Base-by-base conservation (phyloP, 2,329 filamentous ascomycete genomes). In the Xylariaceae sp. region DNA sequence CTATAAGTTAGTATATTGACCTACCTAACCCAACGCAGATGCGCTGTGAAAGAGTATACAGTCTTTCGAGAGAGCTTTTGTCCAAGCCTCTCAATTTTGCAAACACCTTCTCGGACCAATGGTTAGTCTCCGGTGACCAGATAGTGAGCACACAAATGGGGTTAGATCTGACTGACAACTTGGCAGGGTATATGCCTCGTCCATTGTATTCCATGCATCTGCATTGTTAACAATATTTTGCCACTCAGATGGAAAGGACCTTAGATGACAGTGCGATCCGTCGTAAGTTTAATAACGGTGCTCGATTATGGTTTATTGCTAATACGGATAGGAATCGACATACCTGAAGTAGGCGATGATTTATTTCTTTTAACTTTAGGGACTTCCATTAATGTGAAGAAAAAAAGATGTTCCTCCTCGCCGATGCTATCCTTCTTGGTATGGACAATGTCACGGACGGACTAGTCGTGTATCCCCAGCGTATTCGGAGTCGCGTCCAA, bases 261-360 rank as follows among this genome's bases (percentile, higher is more conserved):
- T 81, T 96, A 31, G 91, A 95, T 67, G 91, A 95, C 77, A 85
- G 80, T 53, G 89, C 89, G 9, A 87, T 91, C 68, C 82, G 87
- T 65, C 75, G 86, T 40, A 62, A 52, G 57, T 33, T 19, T 17
- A 46, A 56, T 17, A 23, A 12, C 5, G 21, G 16, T 21, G 21
- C 3, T 9, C 7, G 6, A 23, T 17, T 26, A 4, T 16, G 12
- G 12, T 56, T 53, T 41, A 52, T 31, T 16, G 4, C 41, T n/a
- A n/a, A n/a, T n/a, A n/a, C n/a, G n/a, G 21, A 6, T 31, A 62
- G 57, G 52, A 49, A 64, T 58, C 47, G 53, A 62, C 41, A 54
- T 62, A 6, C 53, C 49, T n/a, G 57, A n/a, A n/a, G n/a, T n/a
- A n/a, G n/a, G n/a, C n/a, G n/a, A n/a, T n/a, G n/a, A n/a, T n/a